Evolutionary conservation across 805 yeast species (phyloP).

Genomic region (Pichia rugopelliculosa): DNA sequence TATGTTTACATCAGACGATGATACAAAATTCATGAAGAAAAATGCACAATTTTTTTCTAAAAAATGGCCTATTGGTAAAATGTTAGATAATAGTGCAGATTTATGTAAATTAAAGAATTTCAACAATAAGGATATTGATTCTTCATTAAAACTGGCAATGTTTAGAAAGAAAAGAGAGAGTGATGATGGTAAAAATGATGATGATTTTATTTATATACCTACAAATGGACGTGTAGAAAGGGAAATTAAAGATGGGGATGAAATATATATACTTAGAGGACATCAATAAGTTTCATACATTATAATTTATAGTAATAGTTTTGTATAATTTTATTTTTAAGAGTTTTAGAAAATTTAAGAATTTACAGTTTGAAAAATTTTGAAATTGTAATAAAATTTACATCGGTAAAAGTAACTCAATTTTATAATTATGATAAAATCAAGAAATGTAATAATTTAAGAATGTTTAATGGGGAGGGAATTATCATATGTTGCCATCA

Average conservation of each 20-base stretch:
- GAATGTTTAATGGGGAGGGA: too few species aligned
- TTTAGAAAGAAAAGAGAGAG: conserved; percentile 30
- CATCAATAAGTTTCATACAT: conserved; percentile 10
- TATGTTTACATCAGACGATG: conserved; percentile 31
- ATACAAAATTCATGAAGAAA: conserved; percentile 1
- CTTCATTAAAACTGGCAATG: conserved; percentile 38
- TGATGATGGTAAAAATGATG: conserved; percentile 14
- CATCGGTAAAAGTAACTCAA: too few species aligned
- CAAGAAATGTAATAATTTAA: too few species aligned
- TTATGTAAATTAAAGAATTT: conserved; percentile 39
- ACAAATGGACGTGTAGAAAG: conserved; percentile 33
- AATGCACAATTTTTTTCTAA: conserved; percentile 40
- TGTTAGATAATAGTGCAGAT: conserved; percentile 46
- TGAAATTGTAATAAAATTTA: too few species aligned
- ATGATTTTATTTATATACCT: conserved; percentile 25
- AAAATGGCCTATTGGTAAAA: conserved; percentile 54
- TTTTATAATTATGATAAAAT: too few species aligned
- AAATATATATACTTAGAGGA: conserved; percentile 48
- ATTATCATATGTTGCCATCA: too few species aligned
- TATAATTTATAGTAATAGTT: background rate
- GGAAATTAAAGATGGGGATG: conserved; percentile 42
- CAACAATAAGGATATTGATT: conserved; percentile 40
- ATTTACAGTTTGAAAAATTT: too few species aligned
- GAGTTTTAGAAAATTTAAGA: background rate
- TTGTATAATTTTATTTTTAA: background rate